A percentile compares a stretch with the other conserved stretches of the same genome.
phyloP scores from a whole-genome alignment of 2,329 filamentous ascomycete species.

The Fusarium bactridioides region DNA sequence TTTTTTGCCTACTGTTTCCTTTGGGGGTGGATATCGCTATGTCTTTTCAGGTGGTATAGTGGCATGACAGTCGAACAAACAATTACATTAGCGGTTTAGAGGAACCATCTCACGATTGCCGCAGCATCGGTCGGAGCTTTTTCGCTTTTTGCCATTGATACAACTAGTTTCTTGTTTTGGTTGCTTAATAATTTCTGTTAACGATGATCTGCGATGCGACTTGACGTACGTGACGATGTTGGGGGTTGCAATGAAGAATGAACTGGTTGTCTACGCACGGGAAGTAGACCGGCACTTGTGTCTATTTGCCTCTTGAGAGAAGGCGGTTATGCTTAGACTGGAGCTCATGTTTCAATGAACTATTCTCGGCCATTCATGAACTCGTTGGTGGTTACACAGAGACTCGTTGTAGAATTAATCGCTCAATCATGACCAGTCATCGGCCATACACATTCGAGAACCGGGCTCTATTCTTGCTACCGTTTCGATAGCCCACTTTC shows the following conservation, averaged over 20 bases:
- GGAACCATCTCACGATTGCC: constrained; percentile 10
- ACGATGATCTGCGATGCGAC: constrained; percentile 27
- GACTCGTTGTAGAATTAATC: constrained; percentile 26
- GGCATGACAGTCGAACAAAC: constrained; percentile 15
- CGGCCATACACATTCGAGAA: constrained; percentile 22
- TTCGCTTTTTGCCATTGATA: neutral
- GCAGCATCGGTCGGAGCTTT: constrained; percentile 13
- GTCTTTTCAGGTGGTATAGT: constrained; percentile 17
- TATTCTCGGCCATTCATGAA: constrained; percentile 7
- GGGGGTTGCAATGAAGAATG: constrained; percentile 1
- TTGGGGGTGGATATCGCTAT: constrained; percentile 2
- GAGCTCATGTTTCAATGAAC: neutral
- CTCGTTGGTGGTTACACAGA: constrained; percentile 4
- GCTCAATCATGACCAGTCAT: constrained; percentile 21
- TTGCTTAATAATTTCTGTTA: neutral
- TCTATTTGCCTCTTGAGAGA: neutral
- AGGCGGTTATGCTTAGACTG: constrained; percentile 6
- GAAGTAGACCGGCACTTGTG: constrained; percentile 20
- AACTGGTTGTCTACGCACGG: neutral
- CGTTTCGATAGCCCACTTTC: constrained; percentile 25
- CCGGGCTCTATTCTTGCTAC: neutral
- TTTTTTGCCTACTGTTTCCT: neutral
- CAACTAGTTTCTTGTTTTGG: constrained; percentile 1
- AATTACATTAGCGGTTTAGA: neutral
- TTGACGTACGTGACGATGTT: constrained; percentile 31